A percentile compares a stretch with the other conserved stretches of the same genome.
Conservation (phyloP, 1,284 basidiomycete species). For the Sporisorium exsertum region DNA sequence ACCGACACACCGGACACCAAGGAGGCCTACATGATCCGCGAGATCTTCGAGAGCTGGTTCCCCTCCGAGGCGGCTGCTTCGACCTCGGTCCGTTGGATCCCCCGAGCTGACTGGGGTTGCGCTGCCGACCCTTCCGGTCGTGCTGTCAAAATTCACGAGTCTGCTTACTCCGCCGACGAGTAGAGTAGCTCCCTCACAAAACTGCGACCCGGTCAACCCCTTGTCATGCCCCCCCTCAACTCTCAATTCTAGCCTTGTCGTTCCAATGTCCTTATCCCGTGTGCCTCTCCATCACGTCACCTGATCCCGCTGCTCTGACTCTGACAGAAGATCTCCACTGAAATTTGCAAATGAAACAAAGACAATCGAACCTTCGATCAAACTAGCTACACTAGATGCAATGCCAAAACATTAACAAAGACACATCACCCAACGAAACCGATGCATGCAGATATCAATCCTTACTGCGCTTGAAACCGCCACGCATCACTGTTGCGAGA, state of each 20-base stretch:
- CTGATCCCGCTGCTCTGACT: not conserved
- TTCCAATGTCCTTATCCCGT: not conserved
- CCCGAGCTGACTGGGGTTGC: slow-evolving; percentile 94
- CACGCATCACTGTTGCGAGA: not conserved
- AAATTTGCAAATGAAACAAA: not conserved
- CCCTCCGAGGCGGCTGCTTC: slow-evolving; percentile 85
- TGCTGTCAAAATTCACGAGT: slow-evolving; percentile 93
- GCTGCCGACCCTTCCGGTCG: slow-evolving; percentile 92
- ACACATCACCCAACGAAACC: not conserved
- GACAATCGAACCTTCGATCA: not conserved
- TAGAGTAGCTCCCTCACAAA: slow-evolving; percentile 7
- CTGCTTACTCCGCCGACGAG: slow-evolving; percentile 76
- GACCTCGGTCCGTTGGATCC: slow-evolving; percentile 79
- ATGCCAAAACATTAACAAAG: not conserved
- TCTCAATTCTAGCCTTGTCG: slow-evolving; percentile 1
- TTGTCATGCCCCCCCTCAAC: not conserved
- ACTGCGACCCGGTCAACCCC: not conserved
- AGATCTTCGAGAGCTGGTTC: slow-evolving; percentile 84
- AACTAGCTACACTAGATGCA: not conserved
- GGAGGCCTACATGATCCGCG: slow-evolving; percentile 94
- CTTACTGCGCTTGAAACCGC: too few relatives aligned
- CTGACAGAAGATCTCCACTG: not conserved
- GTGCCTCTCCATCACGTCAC: not conserved
- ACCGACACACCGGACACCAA: slow-evolving; percentile 92
- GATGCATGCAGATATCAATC: not conserved